Evolutionary conservation across 345 rosid genomes (phyloP).

Genomic region (Eucalyptus erythrocorys): DNA sequence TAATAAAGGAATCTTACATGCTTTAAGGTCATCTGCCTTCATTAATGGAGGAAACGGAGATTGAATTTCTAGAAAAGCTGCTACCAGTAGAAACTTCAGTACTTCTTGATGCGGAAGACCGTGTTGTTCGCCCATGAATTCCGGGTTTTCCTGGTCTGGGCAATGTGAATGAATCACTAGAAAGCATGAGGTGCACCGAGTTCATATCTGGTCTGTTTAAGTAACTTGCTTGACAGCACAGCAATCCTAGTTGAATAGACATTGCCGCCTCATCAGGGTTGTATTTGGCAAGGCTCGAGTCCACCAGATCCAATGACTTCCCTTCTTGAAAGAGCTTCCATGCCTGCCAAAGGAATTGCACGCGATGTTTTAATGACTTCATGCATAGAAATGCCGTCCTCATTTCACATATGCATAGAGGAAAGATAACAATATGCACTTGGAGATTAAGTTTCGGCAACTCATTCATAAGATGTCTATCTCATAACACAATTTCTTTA

Average conservation of each 20-base stretch:
- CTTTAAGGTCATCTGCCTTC: conserved; percentile 56
- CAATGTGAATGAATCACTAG: conserved; percentile 70
- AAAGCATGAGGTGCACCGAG: conserved; percentile 70
- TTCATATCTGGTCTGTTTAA: conserved; percentile 75
- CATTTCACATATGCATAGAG: background rate
- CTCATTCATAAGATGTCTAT: background rate
- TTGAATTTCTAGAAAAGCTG: conserved; percentile 68
- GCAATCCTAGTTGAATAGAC: conserved; percentile 67
- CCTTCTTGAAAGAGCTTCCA: conserved; percentile 54
- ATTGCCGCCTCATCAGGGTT: conserved; percentile 64
- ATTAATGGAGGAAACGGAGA: conserved; percentile 63
- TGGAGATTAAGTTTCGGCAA: background rate
- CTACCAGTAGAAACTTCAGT: conserved; percentile 27
- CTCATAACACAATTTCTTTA: background rate
- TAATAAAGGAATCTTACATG: background rate
- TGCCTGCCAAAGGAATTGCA: conserved; percentile 19
- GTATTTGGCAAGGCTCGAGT: conserved; percentile 41
- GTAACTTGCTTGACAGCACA: conserved; percentile 65
- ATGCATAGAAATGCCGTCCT: background rate
- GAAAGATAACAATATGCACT: background rate
- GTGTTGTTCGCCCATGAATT: conserved; percentile 46
- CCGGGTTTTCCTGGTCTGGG: conserved; percentile 79
- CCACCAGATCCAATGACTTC: conserved; percentile 53
- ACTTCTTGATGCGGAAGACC: conserved; percentile 12
- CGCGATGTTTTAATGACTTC: background rate